Percentiles rank a stretch among this genome's conserved stretches.
phyloP scores from a whole-genome alignment of 176 grass and related monocot genomes.

The Otatea glauca region DNA sequence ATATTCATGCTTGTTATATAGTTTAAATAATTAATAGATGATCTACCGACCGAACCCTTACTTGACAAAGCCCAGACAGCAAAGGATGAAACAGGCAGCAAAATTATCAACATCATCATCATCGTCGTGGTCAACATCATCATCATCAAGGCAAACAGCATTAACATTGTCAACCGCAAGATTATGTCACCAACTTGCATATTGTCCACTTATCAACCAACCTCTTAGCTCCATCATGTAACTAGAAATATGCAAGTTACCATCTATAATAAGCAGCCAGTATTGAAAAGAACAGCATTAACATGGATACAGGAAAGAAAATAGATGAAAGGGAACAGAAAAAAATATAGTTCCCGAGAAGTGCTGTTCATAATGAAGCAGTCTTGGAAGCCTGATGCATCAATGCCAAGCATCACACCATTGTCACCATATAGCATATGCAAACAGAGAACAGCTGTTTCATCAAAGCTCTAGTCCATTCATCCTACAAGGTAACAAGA shows the following conservation, averaged over 20 bases:
- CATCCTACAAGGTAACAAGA: constrained; percentile 22
- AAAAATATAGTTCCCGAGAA: not conserved
- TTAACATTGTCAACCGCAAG: constrained; percentile 42
- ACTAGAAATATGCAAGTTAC: constrained; percentile 38
- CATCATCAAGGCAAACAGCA: constrained; percentile 49
- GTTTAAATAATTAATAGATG: constrained; percentile 25
- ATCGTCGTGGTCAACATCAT: constrained; percentile 31
- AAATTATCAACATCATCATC: constrained; percentile 9
- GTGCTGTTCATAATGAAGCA: constrained; percentile 2
- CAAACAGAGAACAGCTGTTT: not conserved
- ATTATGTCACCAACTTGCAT: constrained; percentile 23
- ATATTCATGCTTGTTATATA: constrained; percentile 1
- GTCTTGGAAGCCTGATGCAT: constrained; percentile 6
- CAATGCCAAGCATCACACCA: not conserved
- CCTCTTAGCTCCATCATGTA: constrained; percentile 41
- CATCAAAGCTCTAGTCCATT: not conserved
- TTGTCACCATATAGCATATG: constrained; percentile 25
- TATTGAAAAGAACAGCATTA: constrained; percentile 7
- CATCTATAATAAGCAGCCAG: not conserved
- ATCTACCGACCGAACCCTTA: constrained; percentile 28
- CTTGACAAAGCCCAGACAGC: constrained; percentile 24
- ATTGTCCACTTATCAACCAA: constrained; percentile 13
- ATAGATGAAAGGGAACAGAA: not conserved
- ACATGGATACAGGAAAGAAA: constrained; percentile 17
- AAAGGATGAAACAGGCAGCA: constrained; percentile 7